A percentile compares a stretch with the other conserved stretches of the same genome.
Evolutionary conservation across 345 rosid species (phyloP).

Genomic region (Moricandia arvensis): DNA sequence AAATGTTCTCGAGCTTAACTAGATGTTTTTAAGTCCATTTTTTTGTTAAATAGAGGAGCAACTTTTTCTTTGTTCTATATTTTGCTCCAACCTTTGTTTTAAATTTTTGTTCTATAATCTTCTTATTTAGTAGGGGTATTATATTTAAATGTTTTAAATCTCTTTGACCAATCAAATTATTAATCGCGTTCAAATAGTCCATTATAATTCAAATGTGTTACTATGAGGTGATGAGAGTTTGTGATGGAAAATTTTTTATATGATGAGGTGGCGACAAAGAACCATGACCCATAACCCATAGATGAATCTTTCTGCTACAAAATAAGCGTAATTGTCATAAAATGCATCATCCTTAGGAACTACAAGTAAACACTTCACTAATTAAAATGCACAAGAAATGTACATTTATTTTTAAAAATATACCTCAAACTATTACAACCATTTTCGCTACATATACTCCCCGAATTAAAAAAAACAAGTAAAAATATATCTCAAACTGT

Average conservation of each 20-base stretch:
- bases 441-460: too few relatives aligned
- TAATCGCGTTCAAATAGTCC: background rate
- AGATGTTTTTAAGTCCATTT: conserved; percentile 3
- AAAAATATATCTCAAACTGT: background rate
- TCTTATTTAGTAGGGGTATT: background rate
- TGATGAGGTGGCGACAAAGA: background rate
- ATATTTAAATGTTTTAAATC: conserved; percentile 6
- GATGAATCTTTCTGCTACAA: background rate
- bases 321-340: background rate
- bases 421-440: too few relatives aligned
- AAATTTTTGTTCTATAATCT: conserved; percentile 7
- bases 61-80: conserved; percentile 23
- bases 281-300: too few relatives aligned
- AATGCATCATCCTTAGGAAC: background rate
- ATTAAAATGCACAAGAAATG: too few relatives aligned
- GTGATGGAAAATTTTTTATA: background rate
- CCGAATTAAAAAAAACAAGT: too few relatives aligned
- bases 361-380: too few relatives aligned
- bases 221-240: background rate
- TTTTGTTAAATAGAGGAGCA: conserved; percentile 17
- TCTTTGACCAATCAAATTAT: background rate
- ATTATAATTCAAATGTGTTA: background rate
- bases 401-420: too few relatives aligned
- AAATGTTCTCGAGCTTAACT: conserved; percentile 16
- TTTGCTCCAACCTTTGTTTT: conserved; percentile 16